Evolutionary conservation across 352 stramenopile species (phyloP).

Genomic region (Globisporangium yorkense): DNA sequence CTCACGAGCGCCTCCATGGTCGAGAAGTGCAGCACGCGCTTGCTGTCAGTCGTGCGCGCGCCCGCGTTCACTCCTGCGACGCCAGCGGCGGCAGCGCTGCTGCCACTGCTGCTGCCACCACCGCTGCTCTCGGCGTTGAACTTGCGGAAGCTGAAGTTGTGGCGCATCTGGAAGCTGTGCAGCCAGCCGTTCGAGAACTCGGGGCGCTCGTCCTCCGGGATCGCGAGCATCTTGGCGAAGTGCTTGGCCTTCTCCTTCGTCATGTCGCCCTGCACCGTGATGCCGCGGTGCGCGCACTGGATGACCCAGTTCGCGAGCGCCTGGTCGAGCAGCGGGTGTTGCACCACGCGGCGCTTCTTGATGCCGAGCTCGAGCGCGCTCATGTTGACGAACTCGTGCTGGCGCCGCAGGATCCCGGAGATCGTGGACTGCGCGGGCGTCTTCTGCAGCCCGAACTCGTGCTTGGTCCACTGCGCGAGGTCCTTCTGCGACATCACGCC

Average conservation of each 20-base stretch:
- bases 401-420: constrained; percentile 68
- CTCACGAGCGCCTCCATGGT: constrained; percentile 50
- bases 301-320: constrained; percentile 85
- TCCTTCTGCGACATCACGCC: constrained; percentile 85
- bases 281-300: constrained; percentile 69
- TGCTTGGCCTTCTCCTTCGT: constrained; percentile 86
- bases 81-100: background rate
- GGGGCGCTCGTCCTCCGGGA: constrained; percentile 66
- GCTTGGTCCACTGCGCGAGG: constrained; percentile 80
- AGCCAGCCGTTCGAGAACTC: constrained; percentile 82
- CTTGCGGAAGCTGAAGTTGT: constrained; percentile 83
- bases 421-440: constrained; percentile 82
- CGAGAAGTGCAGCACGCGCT: constrained; percentile 49
- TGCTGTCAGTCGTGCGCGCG: constrained; percentile 1
- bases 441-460: constrained; percentile 81
- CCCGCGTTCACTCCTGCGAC: background rate
- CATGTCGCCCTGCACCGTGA: constrained; percentile 75
- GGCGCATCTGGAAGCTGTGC: constrained; percentile 71
- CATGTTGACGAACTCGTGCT: constrained; percentile 86
- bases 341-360: constrained; percentile 80
- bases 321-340: constrained; percentile 73
- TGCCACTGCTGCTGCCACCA: constrained; percentile 14
- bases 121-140: constrained; percentile 65
- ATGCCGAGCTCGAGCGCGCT: constrained; percentile 72
- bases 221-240: constrained; percentile 76